Conservation (phyloP, 176 grass and related monocot genomes). For the Oryza nivara region DNA sequence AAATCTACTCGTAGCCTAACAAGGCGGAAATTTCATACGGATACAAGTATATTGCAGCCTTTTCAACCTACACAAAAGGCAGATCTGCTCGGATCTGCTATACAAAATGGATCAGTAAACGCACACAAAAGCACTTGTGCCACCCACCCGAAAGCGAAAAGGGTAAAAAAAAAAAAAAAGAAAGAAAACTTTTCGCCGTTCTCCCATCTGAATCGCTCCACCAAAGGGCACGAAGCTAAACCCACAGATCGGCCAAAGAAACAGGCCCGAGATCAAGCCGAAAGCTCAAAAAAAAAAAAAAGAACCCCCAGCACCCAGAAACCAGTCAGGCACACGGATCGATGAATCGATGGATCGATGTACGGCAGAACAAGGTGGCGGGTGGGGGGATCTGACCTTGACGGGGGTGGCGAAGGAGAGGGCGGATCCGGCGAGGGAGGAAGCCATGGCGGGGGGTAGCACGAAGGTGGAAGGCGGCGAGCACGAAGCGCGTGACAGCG, state of each 20-base stretch:
- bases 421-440: conserved; percentile 55
- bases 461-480: conserved; percentile 32
- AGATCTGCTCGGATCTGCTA: conserved; percentile 22
- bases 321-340: neutral
- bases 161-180: neutral
- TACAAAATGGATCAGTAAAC: neutral
- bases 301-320: neutral
- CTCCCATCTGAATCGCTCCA: neutral
- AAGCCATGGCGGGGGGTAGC: conserved; percentile 30
- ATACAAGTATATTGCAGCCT: neutral
- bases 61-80: conserved; percentile 11
- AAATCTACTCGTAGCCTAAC: neutral
- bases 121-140: neutral
- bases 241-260: neutral
- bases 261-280: neutral
- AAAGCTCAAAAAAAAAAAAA: neutral
- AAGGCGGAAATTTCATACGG: neutral
- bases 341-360: neutral
- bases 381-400: conserved; percentile 43
- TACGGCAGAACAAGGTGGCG: neutral
- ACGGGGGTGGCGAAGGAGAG: conserved; percentile 46
- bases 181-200: neutral
- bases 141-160: neutral
- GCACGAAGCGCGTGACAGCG: conserved; percentile 54
- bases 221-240: neutral